Percentiles rank a stretch among this genome's conserved stretches.
Evolutionary conservation across 352 stramenopile species (phyloP).

Genomic region (Blastocystis sp.): DNA sequence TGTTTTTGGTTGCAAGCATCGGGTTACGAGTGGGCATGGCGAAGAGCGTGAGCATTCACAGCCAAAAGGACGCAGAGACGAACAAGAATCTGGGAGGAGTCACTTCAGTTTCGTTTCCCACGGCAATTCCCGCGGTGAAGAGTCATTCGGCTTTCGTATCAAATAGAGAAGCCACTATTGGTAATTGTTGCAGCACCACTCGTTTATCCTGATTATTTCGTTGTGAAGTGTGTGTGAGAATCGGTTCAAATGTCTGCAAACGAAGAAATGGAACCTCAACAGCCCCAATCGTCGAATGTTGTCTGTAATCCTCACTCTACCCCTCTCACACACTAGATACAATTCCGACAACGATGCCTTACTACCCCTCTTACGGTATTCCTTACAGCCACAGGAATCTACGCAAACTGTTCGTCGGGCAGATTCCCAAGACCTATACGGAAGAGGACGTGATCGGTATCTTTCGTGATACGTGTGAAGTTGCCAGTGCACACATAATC

Average conservation of each 20-base stretch:
- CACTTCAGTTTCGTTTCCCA: too few relatives aligned
- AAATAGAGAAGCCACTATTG: background rate
- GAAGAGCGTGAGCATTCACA: too few relatives aligned
- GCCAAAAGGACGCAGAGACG: too few relatives aligned
- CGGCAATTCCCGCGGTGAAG: background rate
- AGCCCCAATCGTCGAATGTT: background rate
- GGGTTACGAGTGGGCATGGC: too few relatives aligned
- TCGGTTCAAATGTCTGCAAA: background rate
- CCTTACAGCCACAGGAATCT: background rate
- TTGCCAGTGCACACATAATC: conserved; percentile 40
- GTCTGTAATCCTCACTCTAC: background rate
- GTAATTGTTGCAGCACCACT: background rate
- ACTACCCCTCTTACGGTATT: background rate
- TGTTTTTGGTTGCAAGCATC: too few relatives aligned
- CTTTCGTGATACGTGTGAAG: conserved; percentile 20
- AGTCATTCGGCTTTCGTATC: background rate
- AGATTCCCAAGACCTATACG: conserved; percentile 41
- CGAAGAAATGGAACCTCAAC: background rate
- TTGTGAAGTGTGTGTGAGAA: background rate
- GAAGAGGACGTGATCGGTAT: conserved; percentile 45
- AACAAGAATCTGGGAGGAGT: too few relatives aligned
- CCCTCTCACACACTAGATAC: background rate
- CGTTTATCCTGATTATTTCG: background rate
- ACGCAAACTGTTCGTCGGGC: conserved; percentile 50
- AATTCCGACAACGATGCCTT: background rate